Conservation (phyloP, 2,329 filamentous ascomycete genomes). For the Celoporthe dispersa region DNA sequence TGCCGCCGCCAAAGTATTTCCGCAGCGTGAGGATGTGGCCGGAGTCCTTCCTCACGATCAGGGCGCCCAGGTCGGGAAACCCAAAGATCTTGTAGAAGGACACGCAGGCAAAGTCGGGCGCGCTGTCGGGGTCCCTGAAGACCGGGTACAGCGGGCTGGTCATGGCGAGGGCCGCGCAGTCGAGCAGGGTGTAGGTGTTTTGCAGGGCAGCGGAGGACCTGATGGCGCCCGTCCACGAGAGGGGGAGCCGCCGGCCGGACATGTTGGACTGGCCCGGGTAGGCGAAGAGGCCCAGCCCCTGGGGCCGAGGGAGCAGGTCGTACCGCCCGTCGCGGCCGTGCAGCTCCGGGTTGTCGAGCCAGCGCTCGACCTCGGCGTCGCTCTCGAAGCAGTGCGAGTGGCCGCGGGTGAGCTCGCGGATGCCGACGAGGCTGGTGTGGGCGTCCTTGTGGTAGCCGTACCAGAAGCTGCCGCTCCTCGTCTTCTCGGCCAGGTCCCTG, state of each 20-base stretch:
- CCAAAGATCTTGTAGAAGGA: slow-evolving; percentile 72
- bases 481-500: slow-evolving; percentile 55
- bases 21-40: slow-evolving; percentile 58
- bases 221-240: slow-evolving; percentile 55
- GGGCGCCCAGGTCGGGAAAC: slow-evolving; percentile 65
- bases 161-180: slow-evolving; percentile 68
- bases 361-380: slow-evolving; percentile 56
- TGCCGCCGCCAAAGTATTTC: slow-evolving; percentile 71
- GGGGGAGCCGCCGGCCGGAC: slow-evolving; percentile 65
- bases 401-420: slow-evolving; percentile 64
- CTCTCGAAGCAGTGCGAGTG: slow-evolving; percentile 63
- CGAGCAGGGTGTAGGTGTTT: slow-evolving; percentile 58
- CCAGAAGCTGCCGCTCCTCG: slow-evolving; percentile 52
- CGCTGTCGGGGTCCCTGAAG: slow-evolving; percentile 53
- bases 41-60: slow-evolving; percentile 61
- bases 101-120: slow-evolving; percentile 65
- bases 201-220: slow-evolving; percentile 40
- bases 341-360: slow-evolving; percentile 40
- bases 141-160: slow-evolving; percentile 58
- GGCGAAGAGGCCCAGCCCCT: slow-evolving; percentile 55
- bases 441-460: slow-evolving; percentile 65
- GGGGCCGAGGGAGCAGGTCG: slow-evolving; percentile 32
- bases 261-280: slow-evolving; percentile 75
- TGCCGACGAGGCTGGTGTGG: slow-evolving; percentile 70
- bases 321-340: slow-evolving; percentile 32